phyloP scores from a whole-genome alignment of 2,329 filamentous ascomycete species.

The Rutstroemia sp. region DNA sequence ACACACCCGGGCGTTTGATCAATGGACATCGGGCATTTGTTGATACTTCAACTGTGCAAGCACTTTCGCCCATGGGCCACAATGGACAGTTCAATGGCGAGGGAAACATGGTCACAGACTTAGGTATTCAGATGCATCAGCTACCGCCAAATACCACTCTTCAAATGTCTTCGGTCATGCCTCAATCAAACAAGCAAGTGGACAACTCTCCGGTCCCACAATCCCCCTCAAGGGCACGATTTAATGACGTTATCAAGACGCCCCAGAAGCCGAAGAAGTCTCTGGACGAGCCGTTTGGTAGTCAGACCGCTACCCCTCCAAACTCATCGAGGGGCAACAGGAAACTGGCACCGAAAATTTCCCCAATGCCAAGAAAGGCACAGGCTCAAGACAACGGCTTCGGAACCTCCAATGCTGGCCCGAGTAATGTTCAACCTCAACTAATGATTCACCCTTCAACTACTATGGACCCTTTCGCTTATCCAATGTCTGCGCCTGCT shows the following conservation, averaged over 20 bases:
- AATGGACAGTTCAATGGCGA: constrained; percentile 44
- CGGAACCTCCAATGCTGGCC: constrained; percentile 16
- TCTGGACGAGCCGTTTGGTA: constrained; percentile 27
- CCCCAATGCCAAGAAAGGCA: constrained; percentile 28
- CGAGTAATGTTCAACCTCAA: constrained; percentile 34
- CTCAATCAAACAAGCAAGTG: constrained; percentile 46
- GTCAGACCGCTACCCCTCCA: constrained; percentile 53
- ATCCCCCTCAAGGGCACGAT: constrained; percentile 16
- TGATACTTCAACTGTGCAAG: constrained; percentile 21
- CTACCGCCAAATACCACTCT: constrained; percentile 46
- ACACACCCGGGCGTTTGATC: constrained; percentile 52
- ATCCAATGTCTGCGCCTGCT: constrained; percentile 52
- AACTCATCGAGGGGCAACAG: constrained; percentile 49
- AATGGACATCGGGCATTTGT: constrained; percentile 23
- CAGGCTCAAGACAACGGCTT: constrained; percentile 24
- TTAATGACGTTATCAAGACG: constrained; percentile 33
- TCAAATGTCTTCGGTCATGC: constrained; percentile 46
- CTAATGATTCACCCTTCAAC: constrained; percentile 42
- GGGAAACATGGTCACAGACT: constrained; percentile 42
- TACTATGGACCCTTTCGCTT: constrained; percentile 50
- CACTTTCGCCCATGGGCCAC: constrained; percentile 23
- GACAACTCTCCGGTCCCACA: constrained; percentile 47
- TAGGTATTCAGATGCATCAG: constrained; percentile 56
- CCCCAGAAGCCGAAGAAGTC: constrained; percentile 33
- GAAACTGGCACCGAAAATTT: constrained; percentile 41